Evolutionary conservation across 352 stramenopile species (phyloP), one percentile per base, ranked within the genome.

Genomic region (Globisporangium uncinulatum): DNA sequence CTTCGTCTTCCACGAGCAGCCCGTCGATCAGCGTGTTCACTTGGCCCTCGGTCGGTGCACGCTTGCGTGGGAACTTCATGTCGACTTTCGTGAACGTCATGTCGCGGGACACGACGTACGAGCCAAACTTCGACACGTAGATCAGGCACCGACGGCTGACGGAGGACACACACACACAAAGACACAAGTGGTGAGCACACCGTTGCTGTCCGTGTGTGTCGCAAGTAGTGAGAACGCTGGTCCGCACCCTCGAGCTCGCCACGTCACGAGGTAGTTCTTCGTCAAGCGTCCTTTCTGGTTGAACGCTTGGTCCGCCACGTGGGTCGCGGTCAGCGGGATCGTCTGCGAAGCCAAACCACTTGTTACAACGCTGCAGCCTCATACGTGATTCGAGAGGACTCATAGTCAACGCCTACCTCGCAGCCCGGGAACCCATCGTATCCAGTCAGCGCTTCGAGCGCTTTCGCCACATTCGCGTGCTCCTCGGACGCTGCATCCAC

Each of bases 61-160:
- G 77, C 61, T 82, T 78, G 44, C 83, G 81, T n/a, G 85, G 83
- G 46, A 95, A 92, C 58, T 92, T 92, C 79, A 95, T 91, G 20
- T 89, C 70, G n/a, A 93, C 74, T 65, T 93, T 92, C 10, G 85
- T 90, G 51, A 95, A 91, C 0, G 83, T 82, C 74, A 89, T 83
- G 60, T 89, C 69, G 1, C 85, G 81, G 42, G 83, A 95, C 6
- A 95, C 77, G 13, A 95, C 73, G 48, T 89, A 93, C 19, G 81
- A 88, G 17, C 70, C 83, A 15, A 76, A 76, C 6, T 80, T 73
- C 34, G 76, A 72, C 19, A 87, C 70, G 57, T 85, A 90, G 20
- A 95, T 64, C 61, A 95, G 63, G 62, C 85, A 95, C 19, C 85
- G 85, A 50, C 77, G 83, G 13, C 85, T 92, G 53, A 9, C 2